Conservation (phyloP, 495 filamentous ascomycete species). For the Filosporella fistucella region DNA sequence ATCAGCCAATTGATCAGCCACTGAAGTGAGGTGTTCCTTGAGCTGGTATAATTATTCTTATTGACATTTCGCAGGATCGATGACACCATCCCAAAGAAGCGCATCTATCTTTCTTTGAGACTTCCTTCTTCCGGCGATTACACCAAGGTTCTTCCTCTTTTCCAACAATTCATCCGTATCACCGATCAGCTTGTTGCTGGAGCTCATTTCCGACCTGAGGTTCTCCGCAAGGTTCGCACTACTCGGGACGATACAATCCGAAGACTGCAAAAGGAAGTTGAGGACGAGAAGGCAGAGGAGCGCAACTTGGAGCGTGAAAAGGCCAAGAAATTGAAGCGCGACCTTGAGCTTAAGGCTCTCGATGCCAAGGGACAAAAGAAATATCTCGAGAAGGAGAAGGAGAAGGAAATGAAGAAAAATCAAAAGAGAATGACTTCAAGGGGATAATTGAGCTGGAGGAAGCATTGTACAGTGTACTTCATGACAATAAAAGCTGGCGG, state of each 20-base stretch:
- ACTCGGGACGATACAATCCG: constrained; percentile 78
- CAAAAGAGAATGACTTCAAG: constrained; percentile 65
- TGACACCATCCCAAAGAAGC: constrained; percentile 81
- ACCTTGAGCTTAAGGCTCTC: constrained; percentile 73
- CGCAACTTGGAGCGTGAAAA: constrained; percentile 71
- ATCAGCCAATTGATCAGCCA: constrained; percentile 89
- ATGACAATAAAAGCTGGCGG: no score
- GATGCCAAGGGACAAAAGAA: constrained; percentile 93
- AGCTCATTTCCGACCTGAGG: constrained; percentile 86
- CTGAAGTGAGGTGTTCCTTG: constrained; percentile 44
- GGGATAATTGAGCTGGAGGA: no score
- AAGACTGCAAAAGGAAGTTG: constrained; percentile 73
- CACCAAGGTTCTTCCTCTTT: constrained; percentile 64
- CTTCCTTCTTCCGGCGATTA: constrained; percentile 64
- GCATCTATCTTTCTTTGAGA: constrained; percentile 69
- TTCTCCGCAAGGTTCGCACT: constrained; percentile 73
- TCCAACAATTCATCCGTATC: constrained; percentile 78
- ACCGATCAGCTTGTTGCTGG: constrained; percentile 70
- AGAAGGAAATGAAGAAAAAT: constrained; percentile 70
- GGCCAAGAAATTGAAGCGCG: constrained; percentile 89
- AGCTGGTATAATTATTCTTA: constrained; percentile 2
- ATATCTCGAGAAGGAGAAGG: constrained; percentile 85
- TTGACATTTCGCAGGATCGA: constrained; percentile 59
- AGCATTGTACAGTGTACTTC: no score
- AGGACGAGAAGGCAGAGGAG: constrained; percentile 95